Conservation (phyloP, 140 eudicot species). For the Flaveria floridana region DNA sequence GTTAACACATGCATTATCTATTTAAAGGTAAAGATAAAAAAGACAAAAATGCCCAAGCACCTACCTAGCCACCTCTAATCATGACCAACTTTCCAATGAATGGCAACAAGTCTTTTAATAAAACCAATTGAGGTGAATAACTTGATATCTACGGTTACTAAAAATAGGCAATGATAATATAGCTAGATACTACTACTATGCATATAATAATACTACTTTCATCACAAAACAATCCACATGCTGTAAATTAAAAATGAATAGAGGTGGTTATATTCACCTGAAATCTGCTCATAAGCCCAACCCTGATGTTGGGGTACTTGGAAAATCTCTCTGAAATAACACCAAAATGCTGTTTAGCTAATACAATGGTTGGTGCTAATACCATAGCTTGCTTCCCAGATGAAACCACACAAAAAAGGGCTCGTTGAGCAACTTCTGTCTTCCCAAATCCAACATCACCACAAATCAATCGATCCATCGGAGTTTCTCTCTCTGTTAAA, state of each 20-base stretch:
- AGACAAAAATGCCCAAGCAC: not conserved
- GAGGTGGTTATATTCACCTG: constrained; percentile 52
- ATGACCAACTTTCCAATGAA: not conserved
- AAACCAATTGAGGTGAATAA: not conserved
- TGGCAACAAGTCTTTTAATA: not conserved
- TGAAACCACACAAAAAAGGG: constrained; percentile 81
- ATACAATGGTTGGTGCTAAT: constrained; percentile 91
- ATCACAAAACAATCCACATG: constrained; percentile 8
- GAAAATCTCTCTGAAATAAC: constrained; percentile 84
- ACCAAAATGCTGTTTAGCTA: constrained; percentile 88
- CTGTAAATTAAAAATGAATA: not conserved
- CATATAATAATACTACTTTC: not conserved
- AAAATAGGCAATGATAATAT: not conserved
- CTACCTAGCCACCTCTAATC: not conserved
- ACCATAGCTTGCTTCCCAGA: constrained; percentile 96
- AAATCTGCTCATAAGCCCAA: constrained; percentile 96
- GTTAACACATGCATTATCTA: not conserved
- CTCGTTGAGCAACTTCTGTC: constrained; percentile 96
- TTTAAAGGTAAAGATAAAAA: not conserved
- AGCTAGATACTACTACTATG: constrained; percentile 8
- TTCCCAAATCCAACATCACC: constrained; percentile 99
- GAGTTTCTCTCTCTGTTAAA: constrained; percentile 87
- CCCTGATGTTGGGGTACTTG: constrained; percentile 59
- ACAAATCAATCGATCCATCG: constrained; percentile 92
- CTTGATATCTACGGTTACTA: not conserved